A percentile compares a stretch with the other conserved stretches of the same genome.
Evolutionary conservation across 352 stramenopile species (phyloP).

Genomic region (Albugo candida): DNA sequence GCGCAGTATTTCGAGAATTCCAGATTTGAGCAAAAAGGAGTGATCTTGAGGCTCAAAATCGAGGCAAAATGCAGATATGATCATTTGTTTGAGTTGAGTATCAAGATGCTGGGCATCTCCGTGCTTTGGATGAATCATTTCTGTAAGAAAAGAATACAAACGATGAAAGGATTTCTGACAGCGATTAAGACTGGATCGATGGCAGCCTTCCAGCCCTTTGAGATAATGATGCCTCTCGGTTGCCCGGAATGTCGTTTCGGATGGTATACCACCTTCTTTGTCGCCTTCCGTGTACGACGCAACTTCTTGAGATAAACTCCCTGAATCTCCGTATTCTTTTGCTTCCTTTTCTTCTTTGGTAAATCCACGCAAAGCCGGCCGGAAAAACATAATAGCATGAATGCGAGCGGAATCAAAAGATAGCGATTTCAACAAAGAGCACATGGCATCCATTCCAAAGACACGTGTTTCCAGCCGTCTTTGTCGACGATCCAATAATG

Average conservation of each 20-base stretch:
- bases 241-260: slow-evolving; percentile 35
- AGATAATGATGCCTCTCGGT: slow-evolving; percentile 74
- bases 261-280: no score
- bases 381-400: slow-evolving; percentile 63
- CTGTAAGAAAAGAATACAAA: slow-evolving; percentile 48
- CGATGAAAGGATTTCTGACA: slow-evolving; percentile 53
- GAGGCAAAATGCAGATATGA: slow-evolving; percentile 61
- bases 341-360: slow-evolving; percentile 73
- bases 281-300: no score
- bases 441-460: slow-evolving; percentile 70
- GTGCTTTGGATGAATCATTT: slow-evolving; percentile 17
- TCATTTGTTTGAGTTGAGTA: slow-evolving; percentile 47
- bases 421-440: slow-evolving; percentile 35
- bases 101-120: slow-evolving; percentile 15
- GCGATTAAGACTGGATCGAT: slow-evolving; percentile 25
- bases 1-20: slow-evolving; percentile 50
- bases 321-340: slow-evolving; percentile 47
- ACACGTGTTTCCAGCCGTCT: slow-evolving; percentile 48
- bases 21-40: slow-evolving; percentile 54
- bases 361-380: slow-evolving; percentile 63
- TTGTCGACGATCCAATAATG: slow-evolving; percentile 53
- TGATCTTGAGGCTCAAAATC: slow-evolving; percentile 74
- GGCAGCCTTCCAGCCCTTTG: slow-evolving; percentile 72
- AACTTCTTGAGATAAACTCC: slow-evolving; percentile 31
- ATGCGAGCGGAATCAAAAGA: slow-evolving; percentile 64